These are phyloP conservation scores for Pulveroboletus sp. DNA, from an alignment of 768 basidiomycete species.

Conservation along the genomic window DNA sequence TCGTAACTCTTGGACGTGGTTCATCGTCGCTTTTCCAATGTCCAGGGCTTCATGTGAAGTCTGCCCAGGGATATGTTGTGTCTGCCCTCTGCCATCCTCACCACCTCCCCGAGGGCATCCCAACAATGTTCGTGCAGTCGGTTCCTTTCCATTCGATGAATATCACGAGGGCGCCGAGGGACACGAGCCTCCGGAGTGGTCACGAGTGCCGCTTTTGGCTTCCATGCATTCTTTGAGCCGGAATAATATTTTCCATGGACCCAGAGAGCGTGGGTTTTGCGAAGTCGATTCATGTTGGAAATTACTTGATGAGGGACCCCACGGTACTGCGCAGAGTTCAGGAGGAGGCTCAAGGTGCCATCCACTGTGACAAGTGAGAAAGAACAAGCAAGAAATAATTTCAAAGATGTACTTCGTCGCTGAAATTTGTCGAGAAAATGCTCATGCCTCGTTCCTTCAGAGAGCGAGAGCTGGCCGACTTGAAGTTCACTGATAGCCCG, in stretches of 20 bases:
- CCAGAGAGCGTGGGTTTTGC: constrained; percentile 24
- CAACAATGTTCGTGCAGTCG: constrained; percentile 37
- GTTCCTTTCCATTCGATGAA: constrained; percentile 20
- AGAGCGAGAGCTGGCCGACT: constrained; percentile 17
- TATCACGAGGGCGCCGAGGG: constrained; percentile 9
- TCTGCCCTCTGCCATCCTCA: constrained; percentile 57
- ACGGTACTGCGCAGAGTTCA: constrained; percentile 56
- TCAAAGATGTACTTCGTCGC: constrained; percentile 40
- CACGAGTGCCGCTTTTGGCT: constrained; percentile 30
- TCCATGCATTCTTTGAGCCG: constrained; percentile 33
- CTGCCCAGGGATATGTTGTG: constrained; percentile 48
- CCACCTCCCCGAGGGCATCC: constrained; percentile 48
- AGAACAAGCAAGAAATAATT: not conserved
- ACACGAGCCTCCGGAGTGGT: constrained; percentile 19
- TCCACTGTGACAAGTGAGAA: constrained; percentile 49
- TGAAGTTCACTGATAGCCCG: constrained; percentile 40
- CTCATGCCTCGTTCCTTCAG: constrained; percentile 31
- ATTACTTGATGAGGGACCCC: constrained; percentile 59
- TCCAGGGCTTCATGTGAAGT: constrained; percentile 30
- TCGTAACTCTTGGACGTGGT: not conserved
- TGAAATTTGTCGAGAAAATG: constrained; percentile 53
- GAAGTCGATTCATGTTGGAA: constrained; percentile 43
- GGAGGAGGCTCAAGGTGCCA: constrained; percentile 56
- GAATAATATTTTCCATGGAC: constrained; percentile 16
- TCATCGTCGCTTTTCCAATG: constrained; percentile 7